Conservation (phyloP, 1,284 basidiomycete genomes). For the Takashimella tepidaria region DNA sequence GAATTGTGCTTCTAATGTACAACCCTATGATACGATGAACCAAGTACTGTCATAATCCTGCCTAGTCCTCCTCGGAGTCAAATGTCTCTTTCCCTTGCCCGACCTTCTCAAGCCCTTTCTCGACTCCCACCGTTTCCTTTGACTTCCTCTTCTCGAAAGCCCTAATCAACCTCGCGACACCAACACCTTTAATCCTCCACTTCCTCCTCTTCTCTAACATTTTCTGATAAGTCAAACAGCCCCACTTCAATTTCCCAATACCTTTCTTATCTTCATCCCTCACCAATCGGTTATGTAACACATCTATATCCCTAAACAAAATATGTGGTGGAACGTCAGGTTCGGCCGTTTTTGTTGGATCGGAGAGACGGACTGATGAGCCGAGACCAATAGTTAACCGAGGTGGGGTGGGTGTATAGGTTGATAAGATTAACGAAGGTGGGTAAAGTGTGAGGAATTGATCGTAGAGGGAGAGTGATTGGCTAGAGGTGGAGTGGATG, state of each 20-base stretch:
- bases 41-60: no score
- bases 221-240: constrained; percentile 26
- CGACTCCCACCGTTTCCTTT: background rate
- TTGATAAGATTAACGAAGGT: constrained; percentile 22
- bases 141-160: background rate
- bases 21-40: no score
- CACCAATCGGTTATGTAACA: constrained; percentile 41
- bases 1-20: no score
- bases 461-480: constrained; percentile 17
- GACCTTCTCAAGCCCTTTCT: background rate
- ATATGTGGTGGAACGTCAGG: constrained; percentile 44
- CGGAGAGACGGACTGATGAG: constrained; percentile 31
- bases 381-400: background rate
- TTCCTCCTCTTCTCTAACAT: constrained; percentile 29
- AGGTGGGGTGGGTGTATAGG: constrained; percentile 22
- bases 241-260: constrained; percentile 33
- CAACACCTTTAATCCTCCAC: constrained; percentile 29
- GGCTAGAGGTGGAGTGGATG: constrained; percentile 15
- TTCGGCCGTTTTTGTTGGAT: constrained; percentile 30
- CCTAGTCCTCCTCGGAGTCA: no score
- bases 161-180: constrained; percentile 2
- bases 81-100: no score
- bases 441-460: constrained; percentile 38
- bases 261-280: constrained; percentile 28
- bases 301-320: constrained; percentile 39